phyloP scores from a whole-genome alignment of 208 protist genomes.

The Lotmaria passim region DNA sequence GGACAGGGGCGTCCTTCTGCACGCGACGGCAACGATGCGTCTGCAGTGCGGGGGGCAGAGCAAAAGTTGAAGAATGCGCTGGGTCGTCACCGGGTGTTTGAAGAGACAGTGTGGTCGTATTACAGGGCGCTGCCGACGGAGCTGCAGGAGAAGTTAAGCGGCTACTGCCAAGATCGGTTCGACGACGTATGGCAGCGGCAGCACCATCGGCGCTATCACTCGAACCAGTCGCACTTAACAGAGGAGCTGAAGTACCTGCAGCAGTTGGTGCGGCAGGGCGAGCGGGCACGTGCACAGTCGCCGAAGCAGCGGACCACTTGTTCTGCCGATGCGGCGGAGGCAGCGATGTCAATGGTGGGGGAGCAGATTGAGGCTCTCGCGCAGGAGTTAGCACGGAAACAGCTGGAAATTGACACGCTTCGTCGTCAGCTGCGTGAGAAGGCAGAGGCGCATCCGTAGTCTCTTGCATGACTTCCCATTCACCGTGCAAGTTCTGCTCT shows the following conservation, averaged over 20 bases:
- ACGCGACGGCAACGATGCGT: not conserved
- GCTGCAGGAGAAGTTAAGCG: constrained; percentile 10
- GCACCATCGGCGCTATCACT: not conserved
- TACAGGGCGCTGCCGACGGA: constrained; percentile 23
- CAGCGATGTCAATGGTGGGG: not conserved
- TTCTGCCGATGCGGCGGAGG: not conserved
- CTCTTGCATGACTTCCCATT: not conserved
- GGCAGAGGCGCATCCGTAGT: not conserved
- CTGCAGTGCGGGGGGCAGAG: not conserved
- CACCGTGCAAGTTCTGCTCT: not conserved
- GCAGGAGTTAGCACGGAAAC: constrained; percentile 17
- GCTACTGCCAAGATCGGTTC: not conserved
- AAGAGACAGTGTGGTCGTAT: constrained; percentile 30
- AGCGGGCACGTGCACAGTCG: not conserved
- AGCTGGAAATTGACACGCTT: constrained; percentile 1
- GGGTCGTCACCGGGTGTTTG: constrained; percentile 8
- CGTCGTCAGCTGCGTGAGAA: constrained; percentile 5
- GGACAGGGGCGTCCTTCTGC: not conserved
- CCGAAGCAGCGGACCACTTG: not conserved
- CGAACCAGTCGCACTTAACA: too few species aligned
- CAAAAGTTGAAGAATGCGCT: constrained; percentile 2
- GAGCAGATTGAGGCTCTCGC: constrained; percentile 17
- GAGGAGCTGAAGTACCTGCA: constrained; percentile 9
- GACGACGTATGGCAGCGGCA: not conserved
- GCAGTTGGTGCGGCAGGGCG: not conserved